These are phyloP conservation scores for Candida alai DNA, from an alignment of 805 yeast species.

Conservation along the genomic window DNA sequence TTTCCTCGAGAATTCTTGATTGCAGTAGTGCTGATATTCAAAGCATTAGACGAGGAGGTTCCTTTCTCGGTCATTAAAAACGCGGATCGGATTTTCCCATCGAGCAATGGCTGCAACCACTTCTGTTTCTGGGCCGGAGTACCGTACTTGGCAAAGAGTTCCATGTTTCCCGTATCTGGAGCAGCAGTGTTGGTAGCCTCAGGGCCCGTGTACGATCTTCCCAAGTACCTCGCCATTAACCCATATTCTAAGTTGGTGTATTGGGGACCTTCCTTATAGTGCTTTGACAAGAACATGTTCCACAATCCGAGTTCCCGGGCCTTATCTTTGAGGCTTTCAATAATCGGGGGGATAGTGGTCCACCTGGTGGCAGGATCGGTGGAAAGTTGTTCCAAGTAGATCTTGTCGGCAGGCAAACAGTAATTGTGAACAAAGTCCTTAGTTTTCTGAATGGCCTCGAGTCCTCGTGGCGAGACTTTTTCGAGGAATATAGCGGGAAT, in stretches of 20 bases:
- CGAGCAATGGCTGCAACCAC: constrained; percentile 51
- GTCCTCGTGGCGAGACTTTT: constrained; percentile 31
- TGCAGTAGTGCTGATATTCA: constrained; percentile 51
- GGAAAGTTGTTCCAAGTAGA: constrained; percentile 39
- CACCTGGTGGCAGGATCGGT: constrained; percentile 43
- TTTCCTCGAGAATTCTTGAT: constrained; percentile 34
- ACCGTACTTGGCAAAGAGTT: constrained; percentile 42
- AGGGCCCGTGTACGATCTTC: constrained; percentile 51
- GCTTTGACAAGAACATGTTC: constrained; percentile 55
- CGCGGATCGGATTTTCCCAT: constrained; percentile 56
- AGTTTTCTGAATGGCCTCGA: constrained; percentile 35
- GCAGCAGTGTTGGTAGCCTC: constrained; percentile 59
- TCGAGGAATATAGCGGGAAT: constrained; percentile 40
- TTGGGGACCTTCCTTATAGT: constrained; percentile 51
- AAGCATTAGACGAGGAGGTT: constrained; percentile 57
- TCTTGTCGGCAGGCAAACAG: constrained; percentile 53
- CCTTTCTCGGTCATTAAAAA: constrained; percentile 65
- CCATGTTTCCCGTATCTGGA: constrained; percentile 68
- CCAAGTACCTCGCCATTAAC: constrained; percentile 60
- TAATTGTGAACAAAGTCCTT: constrained; percentile 53
- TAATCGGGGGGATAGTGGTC: constrained; percentile 43
- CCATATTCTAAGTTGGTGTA: constrained; percentile 62
- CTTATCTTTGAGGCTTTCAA: constrained; percentile 48
- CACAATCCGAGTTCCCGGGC: constrained; percentile 54
- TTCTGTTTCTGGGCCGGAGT: constrained; percentile 31